Percentiles rank a stretch among this genome's conserved stretches.
Conservation (phyloP, 129 eudicot genomes). For the Centaurea solstitialis region DNA sequence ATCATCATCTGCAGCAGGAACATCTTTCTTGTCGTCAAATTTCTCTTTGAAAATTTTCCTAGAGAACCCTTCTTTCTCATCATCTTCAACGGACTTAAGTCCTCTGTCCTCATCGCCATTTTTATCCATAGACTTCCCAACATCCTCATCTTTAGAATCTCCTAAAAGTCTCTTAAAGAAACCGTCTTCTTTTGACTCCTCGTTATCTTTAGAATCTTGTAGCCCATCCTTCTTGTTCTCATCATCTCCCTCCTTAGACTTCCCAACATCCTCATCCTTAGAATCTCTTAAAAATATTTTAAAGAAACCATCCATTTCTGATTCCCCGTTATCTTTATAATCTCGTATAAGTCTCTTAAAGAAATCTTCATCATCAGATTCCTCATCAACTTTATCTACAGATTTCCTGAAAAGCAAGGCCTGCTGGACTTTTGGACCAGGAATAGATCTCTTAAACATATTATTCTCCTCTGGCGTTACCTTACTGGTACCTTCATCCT, state of each 20-base stretch:
- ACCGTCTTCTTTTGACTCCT: conserved; percentile 63
- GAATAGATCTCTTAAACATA: conserved; percentile 82
- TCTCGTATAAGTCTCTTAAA: conserved; percentile 55
- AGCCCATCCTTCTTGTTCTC: background rate
- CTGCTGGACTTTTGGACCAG: conserved; percentile 78
- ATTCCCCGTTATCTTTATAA: conserved; percentile 56
- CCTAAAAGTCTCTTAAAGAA: conserved; percentile 74
- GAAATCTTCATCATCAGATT: conserved; percentile 69
- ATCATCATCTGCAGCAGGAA: conserved; percentile 10
- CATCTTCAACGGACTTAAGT: conserved; percentile 44
- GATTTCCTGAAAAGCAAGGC: conserved; percentile 82
- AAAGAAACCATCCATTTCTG: conserved; percentile 30
- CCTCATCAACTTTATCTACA: conserved; percentile 65
- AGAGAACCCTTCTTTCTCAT: conserved; percentile 86
- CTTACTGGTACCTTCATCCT: conserved; percentile 69
- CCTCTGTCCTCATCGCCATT: conserved; percentile 63
- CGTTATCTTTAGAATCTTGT: background rate
- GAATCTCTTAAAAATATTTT: conserved; percentile 48
- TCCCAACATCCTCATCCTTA: conserved; percentile 47
- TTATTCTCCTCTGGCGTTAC: conserved; percentile 69
- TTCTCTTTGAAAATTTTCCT: conserved; percentile 74
- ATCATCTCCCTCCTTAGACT: background rate
- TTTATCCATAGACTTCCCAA: conserved; percentile 56
- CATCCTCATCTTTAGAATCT: conserved; percentile 65
- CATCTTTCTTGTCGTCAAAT: conserved; percentile 74